Conservation (phyloP, 2,329 filamentous ascomycete species). For the Bimuria novae-zelandiae region DNA sequence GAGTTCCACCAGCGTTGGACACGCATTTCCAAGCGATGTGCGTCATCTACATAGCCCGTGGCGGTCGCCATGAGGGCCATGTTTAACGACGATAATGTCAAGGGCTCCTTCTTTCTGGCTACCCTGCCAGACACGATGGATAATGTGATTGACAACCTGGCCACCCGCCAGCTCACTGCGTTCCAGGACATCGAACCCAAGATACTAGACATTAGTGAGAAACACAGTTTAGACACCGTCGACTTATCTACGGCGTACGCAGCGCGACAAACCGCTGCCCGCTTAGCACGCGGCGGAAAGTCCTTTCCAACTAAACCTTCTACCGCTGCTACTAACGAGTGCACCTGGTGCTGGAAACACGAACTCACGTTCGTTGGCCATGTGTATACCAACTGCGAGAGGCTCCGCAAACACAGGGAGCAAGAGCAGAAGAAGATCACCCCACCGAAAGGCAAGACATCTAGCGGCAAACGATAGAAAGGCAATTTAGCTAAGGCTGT, state of each 20-base stretch:
- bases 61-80: too few relatives aligned
- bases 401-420: slow-evolving; percentile 10
- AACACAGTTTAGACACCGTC: slow-evolving; percentile 7
- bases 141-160: slow-evolving; percentile 14
- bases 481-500: neutral
- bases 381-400: slow-evolving; percentile 12
- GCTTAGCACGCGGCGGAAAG: too few relatives aligned
- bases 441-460: neutral
- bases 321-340: neutral
- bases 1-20: too few relatives aligned
- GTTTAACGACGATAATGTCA: slow-evolving; percentile 16
- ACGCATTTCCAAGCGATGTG: too few relatives aligned
- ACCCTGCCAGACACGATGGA: slow-evolving; percentile 16
- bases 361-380: slow-evolving; percentile 7
- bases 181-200: slow-evolving; percentile 11
- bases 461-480: slow-evolving; percentile 4
- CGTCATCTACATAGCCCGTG: too few relatives aligned
- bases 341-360: slow-evolving; percentile 11
- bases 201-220: slow-evolving; percentile 13
- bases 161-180: neutral
- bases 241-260: slow-evolving; percentile 7
- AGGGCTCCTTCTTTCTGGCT: slow-evolving; percentile 18
- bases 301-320: too few relatives aligned
- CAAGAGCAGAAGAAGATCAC: neutral
- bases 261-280: neutral